Evolutionary conservation across 78 protist genomes (phyloP).

Genomic region (Goniomonas avonlea): DNA sequence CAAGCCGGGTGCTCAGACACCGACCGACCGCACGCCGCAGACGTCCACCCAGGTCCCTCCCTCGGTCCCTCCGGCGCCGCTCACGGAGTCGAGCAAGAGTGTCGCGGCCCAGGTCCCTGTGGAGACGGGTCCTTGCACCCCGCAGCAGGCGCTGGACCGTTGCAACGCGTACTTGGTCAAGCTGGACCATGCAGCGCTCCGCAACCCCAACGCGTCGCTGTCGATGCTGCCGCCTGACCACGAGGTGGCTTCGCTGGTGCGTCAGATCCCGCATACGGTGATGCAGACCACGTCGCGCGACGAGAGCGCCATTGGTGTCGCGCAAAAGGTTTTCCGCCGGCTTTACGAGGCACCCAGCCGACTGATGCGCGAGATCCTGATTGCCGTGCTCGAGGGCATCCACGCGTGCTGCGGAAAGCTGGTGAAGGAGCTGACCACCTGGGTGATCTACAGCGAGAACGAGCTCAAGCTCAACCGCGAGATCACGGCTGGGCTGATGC

Average conservation of each 20-base stretch:
- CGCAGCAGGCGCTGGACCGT: not conserved
- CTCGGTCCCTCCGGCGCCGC: not conserved
- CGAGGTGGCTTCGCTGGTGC: conserved; percentile 1
- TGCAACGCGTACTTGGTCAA: not conserved
- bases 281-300: conserved; percentile 1
- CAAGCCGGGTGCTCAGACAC: not conserved
- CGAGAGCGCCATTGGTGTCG: not conserved
- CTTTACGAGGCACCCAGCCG: not conserved
- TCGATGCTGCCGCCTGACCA: not conserved
- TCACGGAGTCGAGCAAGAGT: not conserved
- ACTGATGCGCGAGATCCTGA: not conserved
- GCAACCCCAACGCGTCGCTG: not conserved
- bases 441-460: not conserved
- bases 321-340: not conserved
- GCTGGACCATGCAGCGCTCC: conserved; percentile 1
- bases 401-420: not conserved
- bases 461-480: conserved; percentile 20
- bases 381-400: conserved; percentile 5
- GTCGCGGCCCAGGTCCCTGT: too few relatives aligned
- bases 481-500: not conserved
- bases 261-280: not conserved
- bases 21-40: too few relatives aligned
- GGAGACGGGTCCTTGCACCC: too few relatives aligned
- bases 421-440: not conserved
- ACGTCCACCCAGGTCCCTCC: too few relatives aligned